Evolutionary conservation across 768 basidiomycete species (phyloP), one percentile per base, ranked within the genome.

Genomic region (Arthromyces matolae): DNA sequence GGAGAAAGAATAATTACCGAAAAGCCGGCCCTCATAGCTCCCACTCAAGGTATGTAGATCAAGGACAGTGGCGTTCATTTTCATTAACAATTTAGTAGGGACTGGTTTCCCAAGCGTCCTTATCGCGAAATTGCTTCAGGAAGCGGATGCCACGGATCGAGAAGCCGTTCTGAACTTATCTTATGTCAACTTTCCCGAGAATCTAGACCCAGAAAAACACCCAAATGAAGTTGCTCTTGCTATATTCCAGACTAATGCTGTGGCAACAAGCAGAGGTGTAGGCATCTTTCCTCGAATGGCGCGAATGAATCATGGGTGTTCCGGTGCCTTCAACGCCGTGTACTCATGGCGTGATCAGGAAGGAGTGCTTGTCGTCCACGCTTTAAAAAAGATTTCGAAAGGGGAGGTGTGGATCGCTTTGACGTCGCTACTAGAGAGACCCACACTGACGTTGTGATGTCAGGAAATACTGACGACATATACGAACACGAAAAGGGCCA

Each of bases 271-370:
- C 1, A 63, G 69, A 1, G 57, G 64, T 16, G 77, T 78, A 3
- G 84, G 82, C 0, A 68, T 87, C n/a, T 86, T 85, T 60, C 83
- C 83, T n/a, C 68, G 61, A 18, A 83, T 80, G 73, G 81, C 83
- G 10, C 70, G 84, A 34, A 53, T 86, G 50, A 87, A 87, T 54
- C 84, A 86, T 52, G 84, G 80, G 0, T 86, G 84, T 57, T 77
- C 82, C 3, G 69, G 73, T 44, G 81, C 81, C 5, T 86, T 87
- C 67, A 85, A 85, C 60, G 72, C 70, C 4, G 79, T 85, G 10
- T 86, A 86, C 57, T 70, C 70, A 0, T 86, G 78, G 78, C 68
- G 80, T 41, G 71, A 76, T 35, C 58, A 65, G 23, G 79, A 81
- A 46, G 59, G 64, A 9, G 62, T 63, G 3, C 55, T 84, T 18